Base-by-base conservation (phyloP, 2,329 filamentous ascomycete genomes). In the Xylariaceae sp. region DNA sequence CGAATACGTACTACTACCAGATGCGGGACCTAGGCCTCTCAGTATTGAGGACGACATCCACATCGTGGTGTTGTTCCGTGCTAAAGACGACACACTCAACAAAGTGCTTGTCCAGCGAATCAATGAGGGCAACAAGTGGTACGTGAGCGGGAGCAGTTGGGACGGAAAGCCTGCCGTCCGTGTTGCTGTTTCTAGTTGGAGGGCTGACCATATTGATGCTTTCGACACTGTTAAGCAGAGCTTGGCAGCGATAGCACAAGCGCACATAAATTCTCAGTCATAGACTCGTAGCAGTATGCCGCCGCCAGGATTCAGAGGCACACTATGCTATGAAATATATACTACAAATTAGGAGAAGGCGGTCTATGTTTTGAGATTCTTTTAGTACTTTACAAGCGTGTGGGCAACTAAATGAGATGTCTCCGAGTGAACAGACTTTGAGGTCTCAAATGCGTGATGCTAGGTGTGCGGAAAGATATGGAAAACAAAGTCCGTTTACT, bases 171-270 rank as follows among this genome's bases (percentile, higher is more conserved):
- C 87, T 54, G 93, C 93, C 7, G 89, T 87, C 59, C 82, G 94
- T n/a, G 85, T 96, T 65, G 93, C 94, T 0, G 86, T 96, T 37
- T 89, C 90, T 34, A 97, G 90, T 68, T 96, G 92, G 91, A 85
- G 84, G 72, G 88, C 90, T 2, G 81, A 93, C 67, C 80, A 87
- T 0, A 79, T 86, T 44, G 80, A 81, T 58, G 92, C 96, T 69
- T 75, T 88, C 58, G 75, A 74, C 17, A 71, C 91, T n/a, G 82
- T 96, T 14, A 81, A 77, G 59, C 75, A 79, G 4, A 86, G 93
- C 3, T 72, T 96, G 65, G 75, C 78, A 21, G 68, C 73, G 49
- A 79, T 87, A 48, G 78, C 76, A 3, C 46, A 58, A 40, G 63
- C 65, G 14, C 60, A 69, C 58, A 47, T 12, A 29, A 12, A 28